Evolutionary conservation across 2,329 filamentous ascomycete genomes (phyloP).

Genomic region (Exophiala xenobiotica): DNA sequence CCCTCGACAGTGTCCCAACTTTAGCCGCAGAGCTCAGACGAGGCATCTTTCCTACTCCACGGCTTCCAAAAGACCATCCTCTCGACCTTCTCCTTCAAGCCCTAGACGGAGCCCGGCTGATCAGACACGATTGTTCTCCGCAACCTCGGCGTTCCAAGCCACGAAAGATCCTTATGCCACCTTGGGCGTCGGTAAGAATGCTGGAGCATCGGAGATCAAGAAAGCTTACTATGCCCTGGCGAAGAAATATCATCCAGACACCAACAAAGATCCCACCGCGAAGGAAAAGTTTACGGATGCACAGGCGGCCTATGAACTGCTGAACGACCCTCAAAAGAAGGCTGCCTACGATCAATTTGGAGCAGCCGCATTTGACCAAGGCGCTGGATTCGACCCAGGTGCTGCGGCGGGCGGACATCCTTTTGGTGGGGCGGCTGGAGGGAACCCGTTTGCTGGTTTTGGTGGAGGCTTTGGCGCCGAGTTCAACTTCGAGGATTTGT

Average conservation of each 20-base stretch:
- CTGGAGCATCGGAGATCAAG: constrained; percentile 87
- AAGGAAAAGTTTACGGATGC: constrained; percentile 95
- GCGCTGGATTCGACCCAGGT: constrained; percentile 74
- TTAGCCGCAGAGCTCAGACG: constrained; percentile 37
- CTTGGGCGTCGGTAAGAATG: constrained; percentile 78
- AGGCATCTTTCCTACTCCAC: constrained; percentile 39
- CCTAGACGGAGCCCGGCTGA: constrained; percentile 1
- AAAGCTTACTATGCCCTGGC: constrained; percentile 97
- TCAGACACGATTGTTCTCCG: constrained; percentile 39
- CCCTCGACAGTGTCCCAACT: constrained; percentile 37
- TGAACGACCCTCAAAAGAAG: constrained; percentile 90
- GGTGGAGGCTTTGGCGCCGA: constrained; percentile 70
- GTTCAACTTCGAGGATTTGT: constrained; percentile 96
- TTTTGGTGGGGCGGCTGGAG: constrained; percentile 57
- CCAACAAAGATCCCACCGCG: constrained; percentile 89
- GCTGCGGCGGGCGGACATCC: constrained; percentile 58
- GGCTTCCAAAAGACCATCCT: constrained; percentile 30
- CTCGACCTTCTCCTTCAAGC: constrained; percentile 22
- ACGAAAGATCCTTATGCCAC: constrained; percentile 83
- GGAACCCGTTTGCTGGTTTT: constrained; percentile 42
- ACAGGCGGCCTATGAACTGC: constrained; percentile 87
- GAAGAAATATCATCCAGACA: constrained; percentile 97
- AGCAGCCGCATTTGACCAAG: constrained; percentile 68
- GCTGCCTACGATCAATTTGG: constrained; percentile 91
- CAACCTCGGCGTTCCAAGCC: constrained; percentile 58